Percentiles rank a stretch among this genome's conserved stretches.
Conservation (phyloP, 257 asterid genomes). For the Verbascum thapsus region DNA sequence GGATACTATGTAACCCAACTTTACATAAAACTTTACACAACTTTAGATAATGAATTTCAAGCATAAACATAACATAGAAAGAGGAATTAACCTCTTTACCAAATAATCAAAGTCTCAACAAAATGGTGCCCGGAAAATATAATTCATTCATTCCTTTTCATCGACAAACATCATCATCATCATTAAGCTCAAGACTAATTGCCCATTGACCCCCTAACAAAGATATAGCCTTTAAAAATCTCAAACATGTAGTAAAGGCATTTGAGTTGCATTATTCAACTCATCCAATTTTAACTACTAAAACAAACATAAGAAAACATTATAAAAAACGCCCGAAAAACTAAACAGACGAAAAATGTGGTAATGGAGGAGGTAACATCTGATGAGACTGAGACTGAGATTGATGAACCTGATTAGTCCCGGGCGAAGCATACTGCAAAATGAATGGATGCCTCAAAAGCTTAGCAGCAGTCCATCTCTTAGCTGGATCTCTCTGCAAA, state of each 20-base stretch:
- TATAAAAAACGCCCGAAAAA: not conserved
- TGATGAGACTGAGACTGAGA: conserved; percentile 35
- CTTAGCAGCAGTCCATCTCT: conserved; percentile 55
- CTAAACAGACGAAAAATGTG: conserved; percentile 38
- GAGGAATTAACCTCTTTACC: not conserved
- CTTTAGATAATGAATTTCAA: conserved; percentile 7
- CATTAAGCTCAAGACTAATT: conserved; percentile 18
- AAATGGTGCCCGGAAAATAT: too few relatives aligned
- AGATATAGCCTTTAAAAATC: conserved; percentile 19
- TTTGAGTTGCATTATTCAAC: conserved; percentile 27
- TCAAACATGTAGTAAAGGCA: conserved; percentile 15
- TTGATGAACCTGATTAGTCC: conserved; percentile 29
- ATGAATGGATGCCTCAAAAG: conserved; percentile 58
- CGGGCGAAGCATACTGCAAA: conserved; percentile 30
- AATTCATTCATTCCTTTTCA: conserved; percentile 25
- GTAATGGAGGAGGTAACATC: conserved; percentile 45
- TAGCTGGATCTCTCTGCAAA: conserved; percentile 56
- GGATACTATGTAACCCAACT: conserved; percentile 21
- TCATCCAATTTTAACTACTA: conserved; percentile 27
- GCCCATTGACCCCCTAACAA: too few relatives aligned
- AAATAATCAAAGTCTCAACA: not conserved
- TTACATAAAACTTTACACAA: too few relatives aligned
- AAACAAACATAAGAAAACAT: not conserved
- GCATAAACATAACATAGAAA: not conserved
- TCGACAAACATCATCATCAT: conserved; percentile 16